A percentile compares a stretch with the other conserved stretches of the same genome.
Evolutionary conservation across 148 eudicot species (phyloP).

Genomic region (Mesembryanthemum crystallinum): DNA sequence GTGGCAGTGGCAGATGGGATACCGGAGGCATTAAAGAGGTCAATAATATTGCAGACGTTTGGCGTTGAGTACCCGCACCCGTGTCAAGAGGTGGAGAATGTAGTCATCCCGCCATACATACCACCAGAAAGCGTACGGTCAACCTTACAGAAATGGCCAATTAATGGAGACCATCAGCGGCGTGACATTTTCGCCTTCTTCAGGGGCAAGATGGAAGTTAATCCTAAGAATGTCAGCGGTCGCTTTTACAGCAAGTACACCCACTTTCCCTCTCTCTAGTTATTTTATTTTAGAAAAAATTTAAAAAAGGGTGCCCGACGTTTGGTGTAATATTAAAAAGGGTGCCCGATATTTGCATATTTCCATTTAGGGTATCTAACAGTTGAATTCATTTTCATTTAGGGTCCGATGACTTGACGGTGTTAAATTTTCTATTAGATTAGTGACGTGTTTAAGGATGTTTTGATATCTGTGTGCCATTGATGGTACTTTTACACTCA

Average conservation of each 20-base stretch:
- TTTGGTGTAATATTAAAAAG: no score
- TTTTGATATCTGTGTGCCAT: no score
- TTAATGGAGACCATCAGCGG: constrained; percentile 40
- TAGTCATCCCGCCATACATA: constrained; percentile 75
- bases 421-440: no score
- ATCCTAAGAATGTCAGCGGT: constrained; percentile 91
- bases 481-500: no score
- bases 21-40: constrained; percentile 47
- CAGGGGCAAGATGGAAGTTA: constrained; percentile 89
- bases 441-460: no score
- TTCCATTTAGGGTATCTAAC: no score
- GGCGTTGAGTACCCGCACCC: constrained; percentile 71
- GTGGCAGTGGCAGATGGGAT: constrained; percentile 74
- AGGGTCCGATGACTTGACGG: no score
- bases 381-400: no score
- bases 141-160: constrained; percentile 49
- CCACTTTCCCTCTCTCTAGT: background rate
- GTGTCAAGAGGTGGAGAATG: constrained; percentile 65
- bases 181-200: constrained; percentile 80
- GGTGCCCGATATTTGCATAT: no score
- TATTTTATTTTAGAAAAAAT: no score
- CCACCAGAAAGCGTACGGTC: constrained; percentile 48
- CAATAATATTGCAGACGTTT: constrained; percentile 72
- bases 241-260: constrained; percentile 84
- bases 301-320: no score